Percentiles rank a stretch among this genome's conserved stretches.
Evolutionary conservation across 2,329 filamentous ascomycete genomes (phyloP).

Genomic region (Fusarium sp.): DNA sequence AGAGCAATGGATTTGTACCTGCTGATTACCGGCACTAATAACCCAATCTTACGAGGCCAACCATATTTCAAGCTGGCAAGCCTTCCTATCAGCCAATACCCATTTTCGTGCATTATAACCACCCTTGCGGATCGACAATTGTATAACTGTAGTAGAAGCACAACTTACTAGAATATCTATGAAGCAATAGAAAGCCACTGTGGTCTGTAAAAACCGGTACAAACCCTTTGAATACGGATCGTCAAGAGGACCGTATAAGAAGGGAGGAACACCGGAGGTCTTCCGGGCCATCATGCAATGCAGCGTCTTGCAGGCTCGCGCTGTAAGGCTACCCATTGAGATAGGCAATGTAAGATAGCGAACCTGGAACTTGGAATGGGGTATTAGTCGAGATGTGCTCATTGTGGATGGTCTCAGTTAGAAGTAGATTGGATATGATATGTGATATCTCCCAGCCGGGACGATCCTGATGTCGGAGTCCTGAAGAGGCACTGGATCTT

Average conservation of each 20-base stretch:
- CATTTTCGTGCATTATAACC: too few species aligned
- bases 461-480: not conserved
- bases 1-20: too few species aligned
- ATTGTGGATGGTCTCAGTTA: not conserved
- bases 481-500: slow-evolving; percentile 8
- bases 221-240: too few species aligned
- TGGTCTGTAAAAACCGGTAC: too few species aligned
- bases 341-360: slow-evolving; percentile 10
- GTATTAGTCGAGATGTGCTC: not conserved
- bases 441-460: not conserved
- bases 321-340: not conserved
- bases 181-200: too few species aligned
- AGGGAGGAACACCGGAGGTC: not conserved
- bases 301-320: slow-evolving; percentile 7
- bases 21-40: too few species aligned
- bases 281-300: slow-evolving; percentile 1
- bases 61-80: too few species aligned
- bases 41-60: too few species aligned
- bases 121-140: too few species aligned
- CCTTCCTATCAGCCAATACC: too few species aligned
- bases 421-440: slow-evolving; percentile 1
- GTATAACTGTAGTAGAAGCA: too few species aligned
- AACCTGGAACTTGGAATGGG: slow-evolving; percentile 10
- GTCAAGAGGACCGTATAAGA: not conserved
- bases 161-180: too few species aligned